Conservation (phyloP, 2,329 filamentous ascomycete genomes). For the Alternaria postmessia region DNA sequence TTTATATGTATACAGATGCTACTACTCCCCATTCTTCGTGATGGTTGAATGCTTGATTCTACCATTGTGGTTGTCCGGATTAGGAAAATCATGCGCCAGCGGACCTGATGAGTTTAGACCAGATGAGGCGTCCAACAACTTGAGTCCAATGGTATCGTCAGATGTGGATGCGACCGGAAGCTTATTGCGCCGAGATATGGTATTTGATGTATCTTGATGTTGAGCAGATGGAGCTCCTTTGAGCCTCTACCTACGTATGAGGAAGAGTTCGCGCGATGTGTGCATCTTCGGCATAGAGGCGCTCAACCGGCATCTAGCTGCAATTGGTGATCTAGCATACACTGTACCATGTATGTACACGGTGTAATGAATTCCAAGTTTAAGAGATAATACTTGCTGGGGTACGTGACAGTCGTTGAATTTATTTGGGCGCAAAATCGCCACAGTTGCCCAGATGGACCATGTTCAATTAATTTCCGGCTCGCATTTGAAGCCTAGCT, state of each 20-base stretch:
- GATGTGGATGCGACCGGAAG: neutral
- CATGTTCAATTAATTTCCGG: neutral
- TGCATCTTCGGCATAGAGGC: neutral
- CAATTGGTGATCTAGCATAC: neutral
- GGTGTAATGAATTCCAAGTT: neutral
- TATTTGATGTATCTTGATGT: neutral
- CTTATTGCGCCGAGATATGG: neutral
- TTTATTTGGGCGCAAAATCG: neutral
- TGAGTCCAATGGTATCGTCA: neutral
- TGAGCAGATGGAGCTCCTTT: neutral
- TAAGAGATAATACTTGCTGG: neutral
- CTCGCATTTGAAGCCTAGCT: neutral
- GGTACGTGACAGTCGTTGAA: neutral
- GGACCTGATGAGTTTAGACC: neutral
- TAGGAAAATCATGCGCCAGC: constrained; percentile 3
- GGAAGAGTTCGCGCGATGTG: neutral
- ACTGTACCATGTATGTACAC: neutral
- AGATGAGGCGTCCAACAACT: neutral
- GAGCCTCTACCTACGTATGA: neutral
- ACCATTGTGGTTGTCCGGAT: neutral
- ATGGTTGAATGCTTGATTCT: neutral
- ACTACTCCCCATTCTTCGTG: neutral
- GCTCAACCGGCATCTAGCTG: too few species aligned
- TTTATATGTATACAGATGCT: neutral
- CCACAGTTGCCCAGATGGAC: neutral